A percentile compares a stretch with the other conserved stretches of the same genome.
Evolutionary conservation across 176 grass and related monocot genomes (phyloP).

Genomic region (Aegilops speltoides): DNA sequence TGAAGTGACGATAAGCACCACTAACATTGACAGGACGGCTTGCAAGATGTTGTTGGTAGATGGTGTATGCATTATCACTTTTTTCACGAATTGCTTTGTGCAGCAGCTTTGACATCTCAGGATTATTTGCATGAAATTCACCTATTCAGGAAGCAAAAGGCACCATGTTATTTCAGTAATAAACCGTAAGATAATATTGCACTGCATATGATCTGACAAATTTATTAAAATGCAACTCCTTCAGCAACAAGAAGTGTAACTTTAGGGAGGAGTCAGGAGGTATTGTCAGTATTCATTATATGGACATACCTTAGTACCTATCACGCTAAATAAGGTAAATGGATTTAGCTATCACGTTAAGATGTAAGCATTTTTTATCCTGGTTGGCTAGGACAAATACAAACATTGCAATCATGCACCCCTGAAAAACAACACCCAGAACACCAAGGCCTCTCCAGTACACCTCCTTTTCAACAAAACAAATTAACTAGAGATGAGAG

Average conservation of each 20-base stretch:
- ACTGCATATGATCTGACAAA: neutral
- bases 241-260: neutral
- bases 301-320: neutral
- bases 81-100: constrained; percentile 97
- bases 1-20: constrained; percentile 35
- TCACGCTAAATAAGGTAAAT: neutral
- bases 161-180: constrained; percentile 19
- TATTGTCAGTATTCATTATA: neutral
- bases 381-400: neutral
- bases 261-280: neutral
- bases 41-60: constrained; percentile 99
- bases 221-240: constrained; percentile 26
- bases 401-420: neutral
- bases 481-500: neutral
- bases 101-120: constrained; percentile 98
- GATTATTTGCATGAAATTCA: constrained; percentile 99
- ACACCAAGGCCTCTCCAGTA: neutral
- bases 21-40: constrained; percentile 98
- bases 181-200: neutral
- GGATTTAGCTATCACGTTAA: neutral
- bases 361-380: constrained; percentile 5
- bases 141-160: constrained; percentile 48
- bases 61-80: constrained; percentile 87
- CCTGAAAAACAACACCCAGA: neutral
- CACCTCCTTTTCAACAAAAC: neutral